Percentiles rank a stretch among this genome's conserved stretches.
These are phyloP conservation scores for Lablab purpureus DNA, from an alignment of 306 rosid species.

Conservation along the genomic window DNA sequence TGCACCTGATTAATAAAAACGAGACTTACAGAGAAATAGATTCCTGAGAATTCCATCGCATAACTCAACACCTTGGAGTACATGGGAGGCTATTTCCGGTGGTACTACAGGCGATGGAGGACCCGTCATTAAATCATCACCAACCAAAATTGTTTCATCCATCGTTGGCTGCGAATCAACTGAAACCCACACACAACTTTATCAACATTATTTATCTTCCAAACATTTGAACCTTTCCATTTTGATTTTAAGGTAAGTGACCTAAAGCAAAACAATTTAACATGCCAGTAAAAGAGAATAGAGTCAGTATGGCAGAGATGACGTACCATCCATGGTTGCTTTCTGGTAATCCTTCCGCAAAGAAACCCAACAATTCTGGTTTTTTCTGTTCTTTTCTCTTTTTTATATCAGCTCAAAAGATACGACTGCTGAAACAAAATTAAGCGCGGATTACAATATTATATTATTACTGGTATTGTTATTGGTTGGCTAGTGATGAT, in stretches of 20 bases:
- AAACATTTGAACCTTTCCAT: constrained; percentile 26
- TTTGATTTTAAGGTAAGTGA: background rate
- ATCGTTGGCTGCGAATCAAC: constrained; percentile 90
- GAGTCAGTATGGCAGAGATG: background rate
- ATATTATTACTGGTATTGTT: background rate
- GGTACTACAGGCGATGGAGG: constrained; percentile 96
- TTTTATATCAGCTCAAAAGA: background rate
- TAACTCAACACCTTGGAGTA: constrained; percentile 83
- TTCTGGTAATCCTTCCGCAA: constrained; percentile 39
- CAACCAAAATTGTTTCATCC: constrained; percentile 97
- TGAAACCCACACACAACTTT: constrained; percentile 51
- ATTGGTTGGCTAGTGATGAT: background rate
- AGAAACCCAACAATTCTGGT: constrained; percentile 1
- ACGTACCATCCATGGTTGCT: constrained; percentile 77
- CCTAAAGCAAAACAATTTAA: constrained; percentile 2
- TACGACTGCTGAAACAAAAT: constrained; percentile 33
- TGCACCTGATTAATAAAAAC: background rate
- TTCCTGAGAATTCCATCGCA: constrained; percentile 91
- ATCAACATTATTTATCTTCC: background rate
- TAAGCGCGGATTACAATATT: background rate
- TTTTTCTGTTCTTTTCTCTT: background rate
- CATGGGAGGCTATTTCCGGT: constrained; percentile 92
- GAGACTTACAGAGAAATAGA: constrained; percentile 80
- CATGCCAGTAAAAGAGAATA: background rate
- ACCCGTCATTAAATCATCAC: constrained; percentile 92